phyloP scores from a whole-genome alignment of 2,329 filamentous ascomycete species.

The Stenocarpella maydis region DNA sequence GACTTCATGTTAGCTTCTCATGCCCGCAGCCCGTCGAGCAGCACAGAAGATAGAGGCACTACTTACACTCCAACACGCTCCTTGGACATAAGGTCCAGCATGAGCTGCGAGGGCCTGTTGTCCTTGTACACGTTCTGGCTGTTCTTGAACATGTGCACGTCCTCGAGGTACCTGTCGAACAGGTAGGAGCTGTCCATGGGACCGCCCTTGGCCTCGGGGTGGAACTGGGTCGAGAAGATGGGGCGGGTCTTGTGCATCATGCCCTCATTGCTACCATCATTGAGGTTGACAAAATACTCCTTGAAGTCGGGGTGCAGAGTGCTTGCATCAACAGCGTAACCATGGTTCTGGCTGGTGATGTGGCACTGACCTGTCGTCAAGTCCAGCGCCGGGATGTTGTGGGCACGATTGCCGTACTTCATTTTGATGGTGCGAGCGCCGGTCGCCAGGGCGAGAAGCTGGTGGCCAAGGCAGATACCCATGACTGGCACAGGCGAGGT shows the following conservation, averaged over 20 bases:
- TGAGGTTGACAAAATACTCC: slow-evolving; percentile 98
- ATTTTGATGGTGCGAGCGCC: slow-evolving; percentile 94
- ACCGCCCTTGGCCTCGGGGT: slow-evolving; percentile 96
- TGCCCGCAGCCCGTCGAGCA: not conserved
- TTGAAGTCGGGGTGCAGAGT: slow-evolving; percentile 89
- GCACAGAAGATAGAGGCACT: not conserved
- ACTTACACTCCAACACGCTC: slow-evolving; percentile 84
- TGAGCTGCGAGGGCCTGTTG: slow-evolving; percentile 84
- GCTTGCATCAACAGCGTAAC: slow-evolving; percentile 88
- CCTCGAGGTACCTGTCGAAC: slow-evolving; percentile 95
- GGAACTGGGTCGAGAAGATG: slow-evolving; percentile 99
- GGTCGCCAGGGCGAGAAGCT: slow-evolving; percentile 88
- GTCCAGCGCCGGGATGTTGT: slow-evolving; percentile 97
- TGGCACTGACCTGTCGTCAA: slow-evolving; percentile 96
- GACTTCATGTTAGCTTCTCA: not conserved
- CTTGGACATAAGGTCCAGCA: slow-evolving; percentile 91
- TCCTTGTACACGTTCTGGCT: slow-evolving; percentile 81
- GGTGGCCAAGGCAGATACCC: slow-evolving; percentile 97
- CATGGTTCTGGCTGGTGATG: slow-evolving; percentile 98
- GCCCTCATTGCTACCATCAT: slow-evolving; percentile 96
- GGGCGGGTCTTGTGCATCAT: slow-evolving; percentile 96
- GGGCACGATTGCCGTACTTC: slow-evolving; percentile 98
- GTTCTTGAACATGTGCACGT: slow-evolving; percentile 88
- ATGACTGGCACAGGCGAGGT: slow-evolving; percentile 91
- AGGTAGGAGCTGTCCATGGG: slow-evolving; percentile 95